Conservation (phyloP, 2,329 filamentous ascomycete genomes). For the Penicillium palitans region DNA sequence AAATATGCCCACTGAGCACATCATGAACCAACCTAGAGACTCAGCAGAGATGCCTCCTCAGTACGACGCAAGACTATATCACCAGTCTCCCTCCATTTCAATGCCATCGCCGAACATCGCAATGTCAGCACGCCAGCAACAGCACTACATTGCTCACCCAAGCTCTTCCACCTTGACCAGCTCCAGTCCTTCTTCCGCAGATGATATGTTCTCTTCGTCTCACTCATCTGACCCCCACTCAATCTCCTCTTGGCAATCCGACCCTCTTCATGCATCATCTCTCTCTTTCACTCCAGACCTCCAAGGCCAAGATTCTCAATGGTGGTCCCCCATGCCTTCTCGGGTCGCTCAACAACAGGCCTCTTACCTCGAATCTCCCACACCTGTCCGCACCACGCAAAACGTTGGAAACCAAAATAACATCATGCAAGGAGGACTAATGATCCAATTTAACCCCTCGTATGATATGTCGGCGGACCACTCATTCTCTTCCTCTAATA, state of each 20-base stretch:
- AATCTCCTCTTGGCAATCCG: slow-evolving; percentile 45
- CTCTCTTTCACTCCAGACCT: slow-evolving; percentile 44
- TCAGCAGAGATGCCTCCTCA: slow-evolving; percentile 35
- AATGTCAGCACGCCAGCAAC: slow-evolving; percentile 33
- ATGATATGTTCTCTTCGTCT: slow-evolving; percentile 42
- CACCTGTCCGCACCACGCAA: slow-evolving; percentile 36
- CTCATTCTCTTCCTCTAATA: slow-evolving; percentile 29
- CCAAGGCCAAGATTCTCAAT: slow-evolving; percentile 40
- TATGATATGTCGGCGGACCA: slow-evolving; percentile 38
- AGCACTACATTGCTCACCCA: slow-evolving; percentile 35
- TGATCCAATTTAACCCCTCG: slow-evolving; percentile 41
- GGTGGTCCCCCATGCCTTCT: slow-evolving; percentile 45
- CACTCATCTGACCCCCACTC: slow-evolving; percentile 42
- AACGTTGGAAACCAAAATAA: slow-evolving; percentile 33
- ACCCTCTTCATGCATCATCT: slow-evolving; percentile 38
- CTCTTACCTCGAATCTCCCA: slow-evolving; percentile 39
- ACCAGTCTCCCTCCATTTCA: slow-evolving; percentile 35
- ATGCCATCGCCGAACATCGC: slow-evolving; percentile 35
- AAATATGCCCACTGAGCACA: slow-evolving; percentile 34
- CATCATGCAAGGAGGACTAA: slow-evolving; percentile 42
- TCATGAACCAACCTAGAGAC: slow-evolving; percentile 33
- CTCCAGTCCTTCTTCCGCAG: slow-evolving; percentile 39
- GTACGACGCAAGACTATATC: slow-evolving; percentile 36
- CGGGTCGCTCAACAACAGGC: slow-evolving; percentile 38
- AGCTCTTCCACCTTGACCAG: slow-evolving; percentile 32